Base-by-base conservation (phyloP, 1,139 yeast genomes). In the Diutina rugosa region DNA sequence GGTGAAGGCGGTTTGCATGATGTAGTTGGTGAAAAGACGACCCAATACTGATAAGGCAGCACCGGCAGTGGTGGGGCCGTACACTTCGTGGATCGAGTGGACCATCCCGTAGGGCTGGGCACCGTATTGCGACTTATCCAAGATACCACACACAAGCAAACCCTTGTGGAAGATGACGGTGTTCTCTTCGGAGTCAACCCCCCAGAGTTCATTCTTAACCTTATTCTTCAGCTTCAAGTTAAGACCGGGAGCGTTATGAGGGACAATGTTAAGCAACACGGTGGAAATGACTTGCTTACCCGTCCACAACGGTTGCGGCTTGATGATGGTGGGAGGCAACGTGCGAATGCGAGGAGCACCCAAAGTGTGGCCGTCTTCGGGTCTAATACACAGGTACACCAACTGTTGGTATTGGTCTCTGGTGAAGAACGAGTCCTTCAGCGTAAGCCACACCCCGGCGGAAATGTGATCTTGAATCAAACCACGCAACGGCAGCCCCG, bases 381-480 rank as follows among this genome's bases (percentile, higher is more conserved):
- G 99, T 67, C 98, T 84, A 57, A 95, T 79, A 73, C 97, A 88
- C 35, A 97, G 95, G 67, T 93, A 95, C 57, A 95, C 78, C 61
- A 93, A 82, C 71, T 95, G 98, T 69, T 95, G 97, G 72, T 93
- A 95, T 65, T 83, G 81, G 64, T 90, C 97, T 65, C 96, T 81
- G 21, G 93, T 85, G 76, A 93, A 93, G 68, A 90, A 90, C 41
- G 91, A 75, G 67, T 95, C 99, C 71, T 90, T 90, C 70, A 77
- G 89, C 18, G 99, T 93, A 66, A 95, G 79, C 97, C 98, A 91
- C 55, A 95, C 97, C 76, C 99, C 99, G 8, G 98, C 98, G 65
- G 96, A 87, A 72, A 95, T 90, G 69, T 95, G 99, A 76, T 95
- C 99, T 77, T 95, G 99, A 73, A 95, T 95, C 70, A 95, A 81